A percentile compares a stretch with the other conserved stretches of the same genome.
phyloP scores from a whole-genome alignment of 495 filamentous ascomycete species.

The Aspergillus baeticus region DNA sequence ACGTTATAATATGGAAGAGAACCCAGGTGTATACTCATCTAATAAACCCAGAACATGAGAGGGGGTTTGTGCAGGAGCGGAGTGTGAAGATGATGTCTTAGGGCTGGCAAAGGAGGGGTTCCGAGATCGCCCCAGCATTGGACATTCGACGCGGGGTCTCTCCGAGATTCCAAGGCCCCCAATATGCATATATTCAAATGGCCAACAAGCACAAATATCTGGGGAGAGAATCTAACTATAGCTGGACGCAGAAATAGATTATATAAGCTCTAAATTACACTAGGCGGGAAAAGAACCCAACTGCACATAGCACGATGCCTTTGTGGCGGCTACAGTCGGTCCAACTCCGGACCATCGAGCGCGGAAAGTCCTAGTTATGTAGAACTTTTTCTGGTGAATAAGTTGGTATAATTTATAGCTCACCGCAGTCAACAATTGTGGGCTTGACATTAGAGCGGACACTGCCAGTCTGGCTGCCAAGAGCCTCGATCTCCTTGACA shows the following conservation, averaged over 20 bases:
- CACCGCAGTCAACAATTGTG: conserved; percentile 63
- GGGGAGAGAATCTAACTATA: not conserved
- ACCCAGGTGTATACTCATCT: too few relatives aligned
- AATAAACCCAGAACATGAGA: too few relatives aligned
- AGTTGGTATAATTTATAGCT: conserved; percentile 40
- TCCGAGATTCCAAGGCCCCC: too few relatives aligned
- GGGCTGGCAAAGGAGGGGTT: too few relatives aligned
- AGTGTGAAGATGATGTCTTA: too few relatives aligned
- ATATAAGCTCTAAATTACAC: conserved; percentile 30
- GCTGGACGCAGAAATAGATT: conserved; percentile 3
- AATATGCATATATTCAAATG: too few relatives aligned
- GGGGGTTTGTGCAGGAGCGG: too few relatives aligned
- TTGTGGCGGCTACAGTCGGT: not conserved
- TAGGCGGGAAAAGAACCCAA: conserved; percentile 13
- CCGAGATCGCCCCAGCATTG: too few relatives aligned
- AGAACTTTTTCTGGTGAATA: conserved; percentile 2
- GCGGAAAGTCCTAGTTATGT: not conserved
- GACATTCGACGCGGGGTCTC: too few relatives aligned
- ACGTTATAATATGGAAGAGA: too few relatives aligned
- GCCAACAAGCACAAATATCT: too few relatives aligned
- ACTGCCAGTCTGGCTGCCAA: conserved; percentile 60
- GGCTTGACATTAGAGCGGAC: conserved; percentile 63
- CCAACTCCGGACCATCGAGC: conserved; percentile 2
- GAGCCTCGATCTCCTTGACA: conserved; percentile 72
- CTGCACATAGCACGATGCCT: not conserved